Percentiles rank a stretch among this genome's conserved stretches.
Conservation (phyloP, 148 eudicot genomes). For the Fagopyrum homotropicum region DNA sequence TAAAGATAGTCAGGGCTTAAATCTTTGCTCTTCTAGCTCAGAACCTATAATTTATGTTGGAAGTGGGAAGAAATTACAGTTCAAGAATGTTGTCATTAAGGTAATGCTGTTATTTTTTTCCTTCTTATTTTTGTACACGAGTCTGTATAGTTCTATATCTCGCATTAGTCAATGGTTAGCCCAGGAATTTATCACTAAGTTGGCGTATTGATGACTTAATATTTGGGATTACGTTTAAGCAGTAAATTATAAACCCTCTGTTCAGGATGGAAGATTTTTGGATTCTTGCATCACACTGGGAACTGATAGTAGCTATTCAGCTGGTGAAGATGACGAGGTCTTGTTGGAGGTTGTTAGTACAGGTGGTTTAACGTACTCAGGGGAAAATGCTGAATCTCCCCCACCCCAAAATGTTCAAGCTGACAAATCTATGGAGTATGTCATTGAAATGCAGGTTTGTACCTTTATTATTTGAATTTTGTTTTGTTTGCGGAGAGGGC, state of each 20-base stretch:
- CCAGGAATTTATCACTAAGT: background rate
- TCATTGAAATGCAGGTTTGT: slow-evolving; percentile 78
- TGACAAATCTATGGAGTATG: slow-evolving; percentile 44
- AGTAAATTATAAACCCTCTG: slow-evolving; percentile 12
- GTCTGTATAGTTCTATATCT: background rate
- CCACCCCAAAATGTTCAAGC: slow-evolving; percentile 33
- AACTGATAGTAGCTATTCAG: slow-evolving; percentile 74
- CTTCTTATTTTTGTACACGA: background rate
- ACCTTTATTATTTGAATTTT: background rate
- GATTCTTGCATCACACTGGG: slow-evolving; percentile 79
- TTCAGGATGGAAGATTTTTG: slow-evolving; percentile 76
- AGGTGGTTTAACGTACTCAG: slow-evolving; percentile 22
- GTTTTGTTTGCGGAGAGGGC: background rate
- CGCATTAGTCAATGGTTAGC: background rate
- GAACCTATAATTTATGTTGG: slow-evolving; percentile 80
- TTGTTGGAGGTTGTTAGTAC: slow-evolving; percentile 42
- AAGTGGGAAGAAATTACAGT: slow-evolving; percentile 71
- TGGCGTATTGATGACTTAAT: background rate
- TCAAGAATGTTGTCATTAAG: slow-evolving; percentile 72
- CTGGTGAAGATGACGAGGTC: slow-evolving; percentile 62
- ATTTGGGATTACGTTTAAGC: background rate
- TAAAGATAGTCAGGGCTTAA: slow-evolving; percentile 52
- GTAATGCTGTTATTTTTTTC: slow-evolving; percentile 20
- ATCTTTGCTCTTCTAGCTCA: slow-evolving; percentile 45
- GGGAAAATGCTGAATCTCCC: slow-evolving; percentile 20